phyloP scores from a whole-genome alignment of 2,329 filamentous ascomycete genomes.

The Diplodia scrobiculata region DNA sequence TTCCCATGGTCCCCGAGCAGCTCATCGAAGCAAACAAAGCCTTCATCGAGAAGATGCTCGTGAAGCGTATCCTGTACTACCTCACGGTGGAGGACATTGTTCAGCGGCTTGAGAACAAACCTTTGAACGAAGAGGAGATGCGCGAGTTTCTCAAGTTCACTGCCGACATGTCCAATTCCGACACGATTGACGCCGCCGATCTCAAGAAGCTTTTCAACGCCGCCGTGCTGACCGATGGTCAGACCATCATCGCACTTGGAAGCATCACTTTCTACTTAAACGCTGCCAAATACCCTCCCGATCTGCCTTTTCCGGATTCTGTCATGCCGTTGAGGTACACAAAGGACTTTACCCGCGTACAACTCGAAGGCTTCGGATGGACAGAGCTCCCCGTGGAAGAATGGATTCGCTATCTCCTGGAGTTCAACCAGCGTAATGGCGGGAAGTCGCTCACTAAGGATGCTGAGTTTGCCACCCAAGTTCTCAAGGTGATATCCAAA shows the following conservation, averaged over 20 bases:
- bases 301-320: constrained; percentile 22
- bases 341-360: constrained; percentile 63
- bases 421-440: constrained; percentile 24
- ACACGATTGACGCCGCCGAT: constrained; percentile 70
- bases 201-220: constrained; percentile 74
- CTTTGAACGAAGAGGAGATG: constrained; percentile 76
- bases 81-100: constrained; percentile 87
- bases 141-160: constrained; percentile 84
- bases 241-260: constrained; percentile 67
- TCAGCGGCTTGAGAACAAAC: constrained; percentile 77
- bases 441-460: constrained; percentile 68
- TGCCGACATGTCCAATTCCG: constrained; percentile 68
- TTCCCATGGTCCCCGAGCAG: constrained; percentile 79
- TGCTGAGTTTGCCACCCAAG: constrained; percentile 72
- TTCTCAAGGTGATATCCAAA: constrained; percentile 80
- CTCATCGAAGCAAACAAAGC: constrained; percentile 66
- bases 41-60: constrained; percentile 78
- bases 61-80: constrained; percentile 82
- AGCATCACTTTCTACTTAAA: constrained; percentile 77
- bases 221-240: constrained; percentile 67
- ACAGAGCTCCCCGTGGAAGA: constrained; percentile 77
- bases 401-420: constrained; percentile 68
- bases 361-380: constrained; percentile 84
- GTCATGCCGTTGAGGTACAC: constrained; percentile 79
- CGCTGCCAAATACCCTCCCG: constrained; percentile 68